Base-by-base conservation (phyloP, 1,139 yeast genomes). In the Eremothecium gossypii region DNA sequence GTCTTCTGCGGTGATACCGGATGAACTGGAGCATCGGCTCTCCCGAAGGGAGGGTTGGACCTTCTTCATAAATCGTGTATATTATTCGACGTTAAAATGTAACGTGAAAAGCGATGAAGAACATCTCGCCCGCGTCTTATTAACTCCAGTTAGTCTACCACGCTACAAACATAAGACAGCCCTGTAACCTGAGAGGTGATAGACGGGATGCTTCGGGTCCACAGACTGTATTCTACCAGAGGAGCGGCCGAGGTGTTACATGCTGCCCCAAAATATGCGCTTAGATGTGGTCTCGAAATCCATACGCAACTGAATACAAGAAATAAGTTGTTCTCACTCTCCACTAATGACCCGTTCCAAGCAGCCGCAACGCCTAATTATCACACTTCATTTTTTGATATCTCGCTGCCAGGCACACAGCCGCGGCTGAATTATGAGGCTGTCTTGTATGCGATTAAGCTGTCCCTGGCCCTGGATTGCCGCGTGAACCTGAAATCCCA, bases 371-470 rank as follows among this genome's bases (percentile, higher is more conserved):
- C 56, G 1, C 94, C 95, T 3, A 91, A 91, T 61, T 55, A 81
- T 3, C 72, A 73, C 37, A 77, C 84, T 1, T 82, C 95, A 28
- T 84, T 67, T 56, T 91, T 81, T 55, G 99, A 91, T 61, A 73
- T 82, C 13, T 86, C 93, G 1, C 61, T 93, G 26, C 98, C 98
- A 0, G 99, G 99, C 1, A 79, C 97, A 0, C 95, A 84, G 60
- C 99, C 99, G 0, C 68, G 52, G 36, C 63, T 93, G 43, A 91
- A 89, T 58, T 76, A 78, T 13, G 84, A 86, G 53, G 93, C 93
- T 1, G 63, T 91, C 7, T 55, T 75, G 1, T 69, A 76, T 38
- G 95, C 96, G 0, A 58, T 86, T 34, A 77, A 76, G 51, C 77
- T 95, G 0, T 89, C 95, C 0, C 65, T 75, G 2, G 86, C 94